Conservation (phyloP, 805 yeast species). For the Priceomyces melissophilus region DNA sequence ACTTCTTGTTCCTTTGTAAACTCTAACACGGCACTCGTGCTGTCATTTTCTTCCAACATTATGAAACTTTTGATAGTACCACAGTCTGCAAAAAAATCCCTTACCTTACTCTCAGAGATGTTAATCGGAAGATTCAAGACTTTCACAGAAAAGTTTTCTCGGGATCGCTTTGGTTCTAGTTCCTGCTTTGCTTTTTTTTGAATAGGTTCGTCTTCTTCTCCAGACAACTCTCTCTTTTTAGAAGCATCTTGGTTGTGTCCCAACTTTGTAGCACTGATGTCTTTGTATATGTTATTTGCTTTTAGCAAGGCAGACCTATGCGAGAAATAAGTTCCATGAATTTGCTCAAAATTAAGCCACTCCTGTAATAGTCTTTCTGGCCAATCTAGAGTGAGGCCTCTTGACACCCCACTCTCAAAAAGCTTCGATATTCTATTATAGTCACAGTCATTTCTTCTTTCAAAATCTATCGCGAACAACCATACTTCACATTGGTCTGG, state of each 20-base stretch:
- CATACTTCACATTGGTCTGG: constrained; percentile 43
- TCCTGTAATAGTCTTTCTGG: constrained; percentile 50
- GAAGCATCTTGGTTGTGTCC: constrained; percentile 7
- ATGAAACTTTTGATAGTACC: constrained; percentile 47
- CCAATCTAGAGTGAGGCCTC: constrained; percentile 37
- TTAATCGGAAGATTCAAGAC: constrained; percentile 46
- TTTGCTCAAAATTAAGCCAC: constrained; percentile 34
- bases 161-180: constrained; percentile 33
- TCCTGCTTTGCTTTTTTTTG: constrained; percentile 8
- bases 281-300: constrained; percentile 20
- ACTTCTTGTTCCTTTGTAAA: constrained; percentile 47
- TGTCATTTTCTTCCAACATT: constrained; percentile 10
- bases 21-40: constrained; percentile 54
- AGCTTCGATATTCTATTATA: constrained; percentile 18
- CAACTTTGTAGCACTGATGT: constrained; percentile 4
- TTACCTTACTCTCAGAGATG: constrained; percentile 36
- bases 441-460: constrained; percentile 23
- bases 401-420: constrained; percentile 28
- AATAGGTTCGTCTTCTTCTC: constrained; percentile 1
- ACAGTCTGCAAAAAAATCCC: constrained; percentile 53
- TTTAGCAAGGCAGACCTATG: constrained; percentile 19
- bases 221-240: constrained; percentile 9
- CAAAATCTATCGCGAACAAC: constrained; percentile 43
- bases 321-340: constrained; percentile 25
- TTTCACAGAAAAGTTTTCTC: constrained; percentile 61